phyloP scores from a whole-genome alignment of 1,284 basidiomycete genomes.

The Fistulinella staudtii region DNA sequence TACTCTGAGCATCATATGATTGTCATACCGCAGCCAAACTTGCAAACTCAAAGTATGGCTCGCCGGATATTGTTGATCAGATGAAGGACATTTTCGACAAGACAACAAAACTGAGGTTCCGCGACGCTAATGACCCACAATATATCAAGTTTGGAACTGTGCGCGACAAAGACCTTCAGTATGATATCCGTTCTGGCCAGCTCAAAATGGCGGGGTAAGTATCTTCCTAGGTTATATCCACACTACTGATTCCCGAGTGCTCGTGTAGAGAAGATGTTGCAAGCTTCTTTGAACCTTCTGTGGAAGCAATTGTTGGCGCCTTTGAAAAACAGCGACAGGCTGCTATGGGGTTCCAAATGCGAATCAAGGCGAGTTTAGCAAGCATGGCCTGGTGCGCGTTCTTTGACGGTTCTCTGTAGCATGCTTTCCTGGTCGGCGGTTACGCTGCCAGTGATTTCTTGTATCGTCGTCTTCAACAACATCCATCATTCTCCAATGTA shows the following conservation, averaged over 20 bases:
- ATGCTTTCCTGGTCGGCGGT: constrained; percentile 38
- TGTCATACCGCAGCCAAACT: constrained; percentile 33
- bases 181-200: constrained; percentile 44
- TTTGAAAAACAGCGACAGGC: constrained; percentile 33
- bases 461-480: constrained; percentile 35
- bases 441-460: constrained; percentile 50
- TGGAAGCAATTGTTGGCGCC: constrained; percentile 38
- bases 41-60: constrained; percentile 26
- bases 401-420: background rate
- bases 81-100: constrained; percentile 46
- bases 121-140: constrained; percentile 35
- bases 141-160: constrained; percentile 46
- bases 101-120: constrained; percentile 45
- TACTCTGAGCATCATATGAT: constrained; percentile 11
- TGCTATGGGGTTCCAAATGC: constrained; percentile 18
- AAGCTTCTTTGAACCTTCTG: constrained; percentile 44
- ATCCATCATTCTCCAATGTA: constrained; percentile 28
- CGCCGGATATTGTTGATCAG: constrained; percentile 35
- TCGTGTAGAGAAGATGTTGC: constrained; percentile 37
- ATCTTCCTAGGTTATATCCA: background rate
- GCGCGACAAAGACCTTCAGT: constrained; percentile 40
- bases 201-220: constrained; percentile 40
- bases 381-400: background rate
- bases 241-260: background rate
- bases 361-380: constrained; percentile 31